These are phyloP conservation scores for Cadophora sp. DNA, from an alignment of 2,329 filamentous ascomycete genomes.

Conservation along the genomic window DNA sequence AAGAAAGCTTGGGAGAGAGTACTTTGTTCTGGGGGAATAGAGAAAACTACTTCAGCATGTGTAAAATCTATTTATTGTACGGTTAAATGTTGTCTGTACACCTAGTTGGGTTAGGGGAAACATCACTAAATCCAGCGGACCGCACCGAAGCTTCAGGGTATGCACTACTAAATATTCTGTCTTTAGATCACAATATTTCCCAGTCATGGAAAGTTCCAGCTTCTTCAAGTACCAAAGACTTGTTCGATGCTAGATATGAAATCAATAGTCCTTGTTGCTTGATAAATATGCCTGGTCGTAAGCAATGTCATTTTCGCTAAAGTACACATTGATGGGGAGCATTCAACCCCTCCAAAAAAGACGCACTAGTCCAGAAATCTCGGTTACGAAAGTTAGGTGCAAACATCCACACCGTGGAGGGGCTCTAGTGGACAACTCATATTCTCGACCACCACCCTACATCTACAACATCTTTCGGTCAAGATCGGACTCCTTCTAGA, in stretches of 20 bases:
- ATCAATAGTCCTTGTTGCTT: too few species aligned
- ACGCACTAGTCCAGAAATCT: not conserved
- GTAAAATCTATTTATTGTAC: too few species aligned
- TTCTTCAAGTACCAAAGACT: too few species aligned
- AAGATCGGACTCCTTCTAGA: constrained; percentile 22
- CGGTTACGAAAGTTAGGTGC: constrained; percentile 11
- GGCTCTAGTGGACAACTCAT: constrained; percentile 23
- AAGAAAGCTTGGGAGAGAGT: too few species aligned
- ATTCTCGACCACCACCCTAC: constrained; percentile 20
- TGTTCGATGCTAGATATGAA: too few species aligned
- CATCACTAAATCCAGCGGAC: not conserved
- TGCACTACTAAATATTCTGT: not conserved
- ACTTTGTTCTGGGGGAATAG: too few species aligned
- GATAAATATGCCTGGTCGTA: too few species aligned
- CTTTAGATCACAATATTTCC: not conserved
- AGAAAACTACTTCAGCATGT: too few species aligned
- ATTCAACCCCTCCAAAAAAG: not conserved
- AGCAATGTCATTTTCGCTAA: too few species aligned
- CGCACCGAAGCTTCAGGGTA: constrained; percentile 8
- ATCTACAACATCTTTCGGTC: constrained; percentile 31
- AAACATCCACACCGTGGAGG: constrained; percentile 21
- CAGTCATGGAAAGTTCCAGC: too few species aligned
- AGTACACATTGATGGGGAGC: constrained; percentile 5
- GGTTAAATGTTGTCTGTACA: not conserved
- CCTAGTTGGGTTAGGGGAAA: not conserved